Conservation (phyloP, 345 rosid species). For the Draba incana region DNA sequence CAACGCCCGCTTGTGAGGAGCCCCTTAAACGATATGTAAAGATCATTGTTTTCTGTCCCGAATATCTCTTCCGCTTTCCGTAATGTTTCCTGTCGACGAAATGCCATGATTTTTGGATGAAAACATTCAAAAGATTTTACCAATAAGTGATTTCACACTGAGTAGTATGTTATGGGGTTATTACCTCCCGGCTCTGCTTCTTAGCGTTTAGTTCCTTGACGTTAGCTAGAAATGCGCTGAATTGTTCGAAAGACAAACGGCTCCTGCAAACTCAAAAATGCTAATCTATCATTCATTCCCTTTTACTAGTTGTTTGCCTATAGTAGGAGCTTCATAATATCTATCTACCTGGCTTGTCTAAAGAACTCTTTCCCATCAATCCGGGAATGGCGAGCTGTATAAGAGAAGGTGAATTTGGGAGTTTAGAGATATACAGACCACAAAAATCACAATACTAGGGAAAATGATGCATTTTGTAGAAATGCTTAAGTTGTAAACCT, state of each 20-base stretch:
- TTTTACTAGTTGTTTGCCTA: neutral
- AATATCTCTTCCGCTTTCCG: slow-evolving; percentile 91
- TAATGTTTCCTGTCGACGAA: slow-evolving; percentile 68
- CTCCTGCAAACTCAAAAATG: slow-evolving; percentile 52
- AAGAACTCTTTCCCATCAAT: slow-evolving; percentile 98
- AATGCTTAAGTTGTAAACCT: slow-evolving; percentile 46
- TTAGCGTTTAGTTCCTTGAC: slow-evolving; percentile 91
- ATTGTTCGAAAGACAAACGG: slow-evolving; percentile 87
- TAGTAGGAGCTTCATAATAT: neutral
- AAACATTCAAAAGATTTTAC: neutral
- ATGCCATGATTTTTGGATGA: neutral
- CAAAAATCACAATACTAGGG: neutral
- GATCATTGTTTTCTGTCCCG: slow-evolving; percentile 85
- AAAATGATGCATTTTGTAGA: neutral
- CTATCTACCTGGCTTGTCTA: slow-evolving; percentile 80
- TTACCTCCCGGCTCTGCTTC: slow-evolving; percentile 89
- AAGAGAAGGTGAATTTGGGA: neutral
- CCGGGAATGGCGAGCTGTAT: slow-evolving; percentile 57
- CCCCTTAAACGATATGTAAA: slow-evolving; percentile 78
- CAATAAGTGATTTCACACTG: too few species aligned
- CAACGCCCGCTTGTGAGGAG: slow-evolving; percentile 65
- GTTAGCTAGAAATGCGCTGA: slow-evolving; percentile 90
- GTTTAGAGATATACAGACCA: neutral
- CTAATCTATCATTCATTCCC: slow-evolving; percentile 5
- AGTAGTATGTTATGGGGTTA: neutral